Base-by-base conservation (phyloP, 2,329 filamentous ascomycete genomes). In the Aspergillus sp. region DNA sequence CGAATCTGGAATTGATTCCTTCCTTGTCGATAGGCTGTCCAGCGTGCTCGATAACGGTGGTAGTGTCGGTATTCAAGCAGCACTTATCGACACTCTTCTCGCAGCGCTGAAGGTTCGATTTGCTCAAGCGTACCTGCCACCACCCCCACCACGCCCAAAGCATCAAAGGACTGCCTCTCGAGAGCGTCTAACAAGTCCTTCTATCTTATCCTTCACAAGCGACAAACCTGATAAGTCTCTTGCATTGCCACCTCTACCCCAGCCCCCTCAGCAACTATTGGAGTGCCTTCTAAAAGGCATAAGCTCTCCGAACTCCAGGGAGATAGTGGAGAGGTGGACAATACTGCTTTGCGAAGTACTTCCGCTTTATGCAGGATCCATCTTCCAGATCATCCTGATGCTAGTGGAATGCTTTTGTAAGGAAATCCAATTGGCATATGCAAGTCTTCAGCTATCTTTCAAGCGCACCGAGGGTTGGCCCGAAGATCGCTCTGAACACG, bases 281-380 rank as follows among this genome's bases (percentile, higher is more conserved):
- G 83, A 90, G 63, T 96, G 91, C 71, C 82, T 99, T 11, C 88
- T 92, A 62, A 86, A 88, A 49, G 95, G 92, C 0, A 88, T 99
- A 53, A 87, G 90, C 57, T 90, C 92, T 3, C 73, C 84, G 2
- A 87, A 82, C 56, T 93, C 91, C 66, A 87, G 91, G 5, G 82
- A 87, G 8, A 88, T 96, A 5, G 80, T 99, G 38, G 93, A 98
- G 68, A 93, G 91, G 72, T 99, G 96, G 96, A 88, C 97, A 8
- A 83, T 86, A 30, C 93, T 99, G 66, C 82, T 99, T 7, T 86
- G 87, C 4, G 90, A 94, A 71, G 91, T 92, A 48, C 80, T 99
- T 30, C 92, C 93, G 0, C 82, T 96, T 13, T 96, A 96, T 74
- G 85, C 90, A 0, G 88, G 90, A 47, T 87, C 89, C 5, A 91